These are phyloP conservation scores for Microsporum canis DNA, from an alignment of 2,329 filamentous ascomycete species.

Conservation along the genomic window DNA sequence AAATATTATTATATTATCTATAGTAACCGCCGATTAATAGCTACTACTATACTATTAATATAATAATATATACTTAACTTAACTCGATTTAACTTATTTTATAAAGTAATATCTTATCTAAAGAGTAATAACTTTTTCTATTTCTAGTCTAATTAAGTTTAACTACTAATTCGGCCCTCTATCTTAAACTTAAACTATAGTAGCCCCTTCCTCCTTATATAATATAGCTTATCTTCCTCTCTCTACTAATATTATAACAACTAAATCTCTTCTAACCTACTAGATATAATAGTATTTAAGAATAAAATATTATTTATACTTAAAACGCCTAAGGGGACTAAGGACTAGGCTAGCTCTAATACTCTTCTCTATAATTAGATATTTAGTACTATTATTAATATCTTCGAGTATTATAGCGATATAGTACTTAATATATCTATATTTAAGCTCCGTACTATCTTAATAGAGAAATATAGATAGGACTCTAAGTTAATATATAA, in stretches of 20 bases:
- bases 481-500: conserved; percentile 89
- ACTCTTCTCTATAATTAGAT: conserved; percentile 73
- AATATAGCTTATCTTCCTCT: neutral
- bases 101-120: no score
- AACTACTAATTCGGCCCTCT: conserved; percentile 12
- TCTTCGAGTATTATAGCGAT: conserved; percentile 75
- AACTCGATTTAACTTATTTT: no score
- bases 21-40: no score
- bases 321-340: conserved; percentile 85
- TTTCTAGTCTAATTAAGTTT: conserved; percentile 10
- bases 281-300: conserved; percentile 18
- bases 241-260: conserved; percentile 2
- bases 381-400: conserved; percentile 60
- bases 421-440: conserved; percentile 70
- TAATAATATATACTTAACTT: no score
- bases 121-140: no score
- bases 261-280: neutral
- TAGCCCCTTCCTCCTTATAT: conserved; percentile 1
- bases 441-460: conserved; percentile 77
- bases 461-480: conserved; percentile 83
- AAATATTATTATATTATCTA: no score
- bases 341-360: conserved; percentile 70
- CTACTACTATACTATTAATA: no score
- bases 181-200: conserved; percentile 3
- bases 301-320: conserved; percentile 49